These are phyloP conservation scores for Sordaria brevicollis DNA, from an alignment of 495 filamentous ascomycete species.

Conservation along the genomic window DNA sequence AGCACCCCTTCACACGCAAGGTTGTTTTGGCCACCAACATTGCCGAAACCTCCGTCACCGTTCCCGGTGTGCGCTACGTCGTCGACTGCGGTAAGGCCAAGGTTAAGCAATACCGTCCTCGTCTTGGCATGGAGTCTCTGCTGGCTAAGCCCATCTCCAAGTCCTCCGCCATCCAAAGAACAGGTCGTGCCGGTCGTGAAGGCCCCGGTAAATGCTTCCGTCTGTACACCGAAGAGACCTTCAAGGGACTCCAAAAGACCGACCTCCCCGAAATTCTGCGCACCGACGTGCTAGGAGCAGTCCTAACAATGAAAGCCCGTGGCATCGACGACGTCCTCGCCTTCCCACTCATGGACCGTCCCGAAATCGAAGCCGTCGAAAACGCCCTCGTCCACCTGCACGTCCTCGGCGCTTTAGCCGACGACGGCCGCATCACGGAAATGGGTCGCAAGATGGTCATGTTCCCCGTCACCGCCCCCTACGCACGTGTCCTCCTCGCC, in stretches of 20 bases:
- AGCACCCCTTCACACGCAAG: conserved; percentile 65
- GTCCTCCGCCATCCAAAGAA: conserved; percentile 84
- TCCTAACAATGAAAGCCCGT: conserved; percentile 91
- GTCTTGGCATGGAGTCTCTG: conserved; percentile 81
- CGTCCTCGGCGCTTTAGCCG: conserved; percentile 63
- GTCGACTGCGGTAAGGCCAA: conserved; percentile 93
- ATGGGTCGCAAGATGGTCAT: conserved; percentile 67
- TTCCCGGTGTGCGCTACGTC: conserved; percentile 84
- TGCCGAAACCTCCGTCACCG: conserved; percentile 94
- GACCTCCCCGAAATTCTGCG: conserved; percentile 85
- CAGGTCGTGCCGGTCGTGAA: conserved; percentile 90
- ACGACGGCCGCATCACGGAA: conserved; percentile 61
- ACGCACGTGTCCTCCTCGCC: conserved; percentile 74
- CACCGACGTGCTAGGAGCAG: conserved; percentile 71
- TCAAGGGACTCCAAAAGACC: conserved; percentile 54
- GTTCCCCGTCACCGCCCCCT: conserved; percentile 71
- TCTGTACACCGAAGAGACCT: conserved; percentile 78
- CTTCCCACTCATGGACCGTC: conserved; percentile 81
- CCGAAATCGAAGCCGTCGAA: conserved; percentile 63
- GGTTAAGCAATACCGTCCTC: conserved; percentile 79
- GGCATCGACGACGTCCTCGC: conserved; percentile 71
- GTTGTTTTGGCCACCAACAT: conserved; percentile 93
- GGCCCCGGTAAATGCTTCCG: conserved; percentile 81
- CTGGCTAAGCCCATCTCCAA: conserved; percentile 86
- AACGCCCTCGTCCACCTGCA: conserved; percentile 78